Base-by-base conservation (phyloP, 2,329 filamentous ascomycete species). In the Aspergillus quadricinctus region DNA sequence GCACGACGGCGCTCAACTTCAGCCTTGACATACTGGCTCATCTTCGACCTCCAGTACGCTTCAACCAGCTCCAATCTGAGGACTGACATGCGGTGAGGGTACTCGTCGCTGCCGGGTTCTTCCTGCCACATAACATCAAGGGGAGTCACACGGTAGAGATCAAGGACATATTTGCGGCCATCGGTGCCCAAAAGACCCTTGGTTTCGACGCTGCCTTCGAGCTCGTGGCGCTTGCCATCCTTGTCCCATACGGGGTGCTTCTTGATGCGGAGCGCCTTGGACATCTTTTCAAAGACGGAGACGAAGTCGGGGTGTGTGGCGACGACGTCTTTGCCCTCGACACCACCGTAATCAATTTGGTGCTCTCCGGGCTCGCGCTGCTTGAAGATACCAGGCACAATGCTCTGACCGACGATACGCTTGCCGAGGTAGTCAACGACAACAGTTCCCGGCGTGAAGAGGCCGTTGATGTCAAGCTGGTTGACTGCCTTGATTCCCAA, bases 311-410 rank as follows among this genome's bases (percentile, higher is more conserved):
- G 88, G 69, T 97, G 91, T 11, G 90, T 89, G 0, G 94, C 92
- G 52, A 99, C 90, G 27, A 96, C 84, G 64, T 99, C 94, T 77
- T 96, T 96, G 63, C 95, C 94, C 72, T 99, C 94, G 31, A 97
- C 94, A 63, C 93, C 94, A 70, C 94, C 94, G 69, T 99, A 99
- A 73, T 99, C 94, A 65, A 99, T 97, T 75, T 97, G 94, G 76
- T 96, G 94, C 83, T 99, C 94, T 52, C 92, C 94, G 29, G 92
- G 91, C 69, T 97, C 94, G 37, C 93, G 87, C 78, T 97, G 94
- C 80, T 97, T 97, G 83, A 99, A 99, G 69, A 99, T 99, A 57
- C 94, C 95, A 4, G 94, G 94, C 19, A 99, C 94, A 62, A 99
- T 97, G 69, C 92, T 97, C 78, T 99, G 94, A 37, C 91, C 94